Percentiles rank a stretch among this genome's conserved stretches.
Evolutionary conservation across 192 early-diverging fungal genomes (phyloP).

Genomic region (Lobulomyces angularis): DNA sequence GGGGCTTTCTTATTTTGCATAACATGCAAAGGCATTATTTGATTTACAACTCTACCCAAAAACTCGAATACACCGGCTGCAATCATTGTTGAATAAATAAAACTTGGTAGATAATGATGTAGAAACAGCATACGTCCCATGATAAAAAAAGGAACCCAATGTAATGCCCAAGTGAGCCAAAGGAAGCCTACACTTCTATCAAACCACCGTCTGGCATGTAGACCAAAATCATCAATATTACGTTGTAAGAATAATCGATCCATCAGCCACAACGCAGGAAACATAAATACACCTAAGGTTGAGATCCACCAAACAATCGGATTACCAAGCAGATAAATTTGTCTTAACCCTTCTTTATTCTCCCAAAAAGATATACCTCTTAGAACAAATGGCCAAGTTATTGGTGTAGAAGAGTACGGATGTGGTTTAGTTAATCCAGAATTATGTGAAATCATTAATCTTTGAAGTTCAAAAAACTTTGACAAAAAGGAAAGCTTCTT

Average conservation of each 20-base stretch:
- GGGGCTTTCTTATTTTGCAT: slow-evolving; percentile 27
- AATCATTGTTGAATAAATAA: slow-evolving; percentile 68
- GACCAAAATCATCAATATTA: slow-evolving; percentile 49
- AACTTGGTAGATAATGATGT: slow-evolving; percentile 88
- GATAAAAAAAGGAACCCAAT: slow-evolving; percentile 84
- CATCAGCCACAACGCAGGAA: slow-evolving; percentile 45
- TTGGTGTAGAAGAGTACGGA: slow-evolving; percentile 83
- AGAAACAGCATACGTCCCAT: slow-evolving; percentile 87
- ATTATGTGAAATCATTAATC: slow-evolving; percentile 82
- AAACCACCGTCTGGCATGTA: slow-evolving; percentile 39
- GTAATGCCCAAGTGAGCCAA: slow-evolving; percentile 69
- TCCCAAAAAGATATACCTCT: slow-evolving; percentile 91
- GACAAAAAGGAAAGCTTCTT: slow-evolving; percentile 59
- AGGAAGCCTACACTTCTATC: slow-evolving; percentile 61
- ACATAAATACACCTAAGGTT: slow-evolving; percentile 49
- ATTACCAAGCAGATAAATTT: slow-evolving; percentile 87
- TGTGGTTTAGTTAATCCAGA: slow-evolving; percentile 76
- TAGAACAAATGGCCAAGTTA: slow-evolving; percentile 76
- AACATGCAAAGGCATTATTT: slow-evolving; percentile 33
- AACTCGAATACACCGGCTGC: slow-evolving; percentile 67
- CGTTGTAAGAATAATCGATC: slow-evolving; percentile 62
- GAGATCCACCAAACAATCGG: slow-evolving; percentile 70
- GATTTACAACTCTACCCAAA: slow-evolving; percentile 29
- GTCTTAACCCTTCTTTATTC: slow-evolving; percentile 57
- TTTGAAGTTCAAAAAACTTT: slow-evolving; percentile 83